phyloP scores from a whole-genome alignment of 2,329 filamentous ascomycete species.

The Didymellaceae sp. region DNA sequence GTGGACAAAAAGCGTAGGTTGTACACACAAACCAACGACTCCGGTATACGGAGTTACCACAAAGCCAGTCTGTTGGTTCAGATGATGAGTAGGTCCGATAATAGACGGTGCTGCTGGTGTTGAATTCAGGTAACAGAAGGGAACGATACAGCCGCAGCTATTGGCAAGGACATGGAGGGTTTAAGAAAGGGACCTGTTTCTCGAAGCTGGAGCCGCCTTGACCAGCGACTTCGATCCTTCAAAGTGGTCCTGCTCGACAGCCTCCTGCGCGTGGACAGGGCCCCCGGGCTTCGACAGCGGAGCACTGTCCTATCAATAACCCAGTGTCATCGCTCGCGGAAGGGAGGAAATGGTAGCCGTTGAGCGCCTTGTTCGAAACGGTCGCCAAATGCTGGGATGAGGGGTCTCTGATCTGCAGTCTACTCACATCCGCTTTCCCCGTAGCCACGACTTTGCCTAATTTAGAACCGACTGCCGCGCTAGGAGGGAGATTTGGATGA shows the following conservation, averaged over 20 bases:
- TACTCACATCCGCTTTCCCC: slow-evolving; percentile 7
- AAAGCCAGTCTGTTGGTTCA: slow-evolving; percentile 5
- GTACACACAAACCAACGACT: slow-evolving; percentile 7
- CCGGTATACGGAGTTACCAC: background rate
- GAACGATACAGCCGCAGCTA: slow-evolving; percentile 23
- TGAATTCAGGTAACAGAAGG: slow-evolving; percentile 11
- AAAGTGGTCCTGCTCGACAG: slow-evolving; percentile 8
- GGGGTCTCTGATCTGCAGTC: slow-evolving; percentile 12
- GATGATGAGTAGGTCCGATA: slow-evolving; percentile 11
- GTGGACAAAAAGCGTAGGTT: slow-evolving; percentile 12
- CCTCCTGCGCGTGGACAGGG: slow-evolving; percentile 1
- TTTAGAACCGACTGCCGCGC: background rate
- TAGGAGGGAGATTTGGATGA: background rate
- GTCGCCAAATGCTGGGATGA: slow-evolving; percentile 2
- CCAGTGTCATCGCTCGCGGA: slow-evolving; percentile 4
- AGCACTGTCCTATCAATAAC: slow-evolving; percentile 6
- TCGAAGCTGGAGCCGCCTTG: slow-evolving; percentile 12
- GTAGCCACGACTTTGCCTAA: slow-evolving; percentile 9
- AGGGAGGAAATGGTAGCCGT: slow-evolving; percentile 12
- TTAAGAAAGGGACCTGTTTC: slow-evolving; percentile 22
- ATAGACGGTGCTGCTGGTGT: slow-evolving; percentile 3
- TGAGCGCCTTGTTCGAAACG: slow-evolving; percentile 10
- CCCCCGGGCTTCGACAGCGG: background rate
- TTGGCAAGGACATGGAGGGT: slow-evolving; percentile 21
- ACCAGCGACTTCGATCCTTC: slow-evolving; percentile 3